phyloP scores from a whole-genome alignment of 495 filamentous ascomycete species.

The Saxophila tyrrhenica region DNA sequence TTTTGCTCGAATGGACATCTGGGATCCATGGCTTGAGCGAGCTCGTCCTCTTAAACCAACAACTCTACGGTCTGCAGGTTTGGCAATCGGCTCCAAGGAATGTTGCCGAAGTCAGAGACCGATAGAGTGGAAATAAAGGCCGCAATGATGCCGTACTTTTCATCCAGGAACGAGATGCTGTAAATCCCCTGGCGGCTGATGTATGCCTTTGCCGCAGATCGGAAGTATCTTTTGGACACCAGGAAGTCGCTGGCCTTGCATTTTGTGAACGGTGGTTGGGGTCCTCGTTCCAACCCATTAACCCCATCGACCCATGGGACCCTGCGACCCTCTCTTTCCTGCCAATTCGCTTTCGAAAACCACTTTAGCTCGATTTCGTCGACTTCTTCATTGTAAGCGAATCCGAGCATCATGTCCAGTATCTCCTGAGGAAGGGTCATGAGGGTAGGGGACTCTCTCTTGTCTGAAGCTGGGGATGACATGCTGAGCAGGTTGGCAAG shows the following conservation, averaged over 20 bases:
- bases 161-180: background rate
- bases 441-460: background rate
- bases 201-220: constrained; percentile 2
- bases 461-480: background rate
- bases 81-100: too few relatives aligned
- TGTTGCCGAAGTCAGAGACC: too few relatives aligned
- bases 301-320: too few relatives aligned
- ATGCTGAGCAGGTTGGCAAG: too few relatives aligned
- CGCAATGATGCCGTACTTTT: background rate
- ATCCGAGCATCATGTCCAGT: background rate
- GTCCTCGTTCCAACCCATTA: background rate
- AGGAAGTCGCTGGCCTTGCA: background rate
- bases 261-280: background rate
- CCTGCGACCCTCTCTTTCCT: background rate
- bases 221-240: constrained; percentile 4
- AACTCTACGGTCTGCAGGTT: background rate
- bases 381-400: background rate
- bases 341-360: background rate
- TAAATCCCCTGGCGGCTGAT: background rate
- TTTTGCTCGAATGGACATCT: background rate
- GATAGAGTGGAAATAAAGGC: background rate
- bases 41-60: background rate
- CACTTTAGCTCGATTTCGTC: background rate
- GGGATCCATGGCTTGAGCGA: background rate
- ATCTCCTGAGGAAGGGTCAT: background rate